Conservation (phyloP, 2,329 filamentous ascomycete species). For the Botrytis elliptica region DNA sequence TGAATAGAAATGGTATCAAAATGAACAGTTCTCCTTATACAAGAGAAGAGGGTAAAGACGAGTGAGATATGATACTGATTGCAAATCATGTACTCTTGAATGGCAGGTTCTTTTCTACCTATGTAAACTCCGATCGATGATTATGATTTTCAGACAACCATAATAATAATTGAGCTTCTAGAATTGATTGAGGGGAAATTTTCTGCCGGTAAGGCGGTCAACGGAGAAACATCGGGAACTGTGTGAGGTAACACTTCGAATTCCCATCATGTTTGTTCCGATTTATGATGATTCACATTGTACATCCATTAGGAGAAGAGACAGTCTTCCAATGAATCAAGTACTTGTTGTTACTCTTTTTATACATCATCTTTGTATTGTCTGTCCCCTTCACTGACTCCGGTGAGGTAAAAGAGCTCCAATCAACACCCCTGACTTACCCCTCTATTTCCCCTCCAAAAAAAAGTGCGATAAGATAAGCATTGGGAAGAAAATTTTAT, state of each 20-base stretch:
- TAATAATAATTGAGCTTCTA: not conserved
- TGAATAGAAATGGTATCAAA: not conserved
- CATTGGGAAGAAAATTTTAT: conserved; percentile 10
- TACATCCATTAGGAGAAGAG: not conserved
- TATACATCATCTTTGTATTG: not conserved
- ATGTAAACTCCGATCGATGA: not conserved
- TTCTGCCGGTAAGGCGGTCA: conserved; percentile 11
- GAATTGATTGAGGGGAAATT: not conserved
- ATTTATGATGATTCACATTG: not conserved
- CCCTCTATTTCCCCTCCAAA: conserved; percentile 17
- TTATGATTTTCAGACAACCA: not conserved
- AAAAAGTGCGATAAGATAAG: conserved; percentile 13
- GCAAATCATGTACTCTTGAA: not conserved
- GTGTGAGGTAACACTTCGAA: not conserved
- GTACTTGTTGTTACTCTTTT: not conserved
- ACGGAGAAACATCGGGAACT: not conserved
- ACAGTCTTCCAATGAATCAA: not conserved
- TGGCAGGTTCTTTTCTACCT: not conserved
- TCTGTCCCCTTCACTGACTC: not conserved
- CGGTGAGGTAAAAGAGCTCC: not conserved
- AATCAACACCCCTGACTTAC: not conserved
- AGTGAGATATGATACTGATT: not conserved
- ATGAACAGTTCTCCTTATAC: not conserved
- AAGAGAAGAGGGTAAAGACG: not conserved
- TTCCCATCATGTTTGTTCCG: not conserved